A percentile compares a stretch with the other conserved stretches of the same genome.
phyloP scores from a whole-genome alignment of 148 eudicot species.

The Pharnaceum exiguum region DNA sequence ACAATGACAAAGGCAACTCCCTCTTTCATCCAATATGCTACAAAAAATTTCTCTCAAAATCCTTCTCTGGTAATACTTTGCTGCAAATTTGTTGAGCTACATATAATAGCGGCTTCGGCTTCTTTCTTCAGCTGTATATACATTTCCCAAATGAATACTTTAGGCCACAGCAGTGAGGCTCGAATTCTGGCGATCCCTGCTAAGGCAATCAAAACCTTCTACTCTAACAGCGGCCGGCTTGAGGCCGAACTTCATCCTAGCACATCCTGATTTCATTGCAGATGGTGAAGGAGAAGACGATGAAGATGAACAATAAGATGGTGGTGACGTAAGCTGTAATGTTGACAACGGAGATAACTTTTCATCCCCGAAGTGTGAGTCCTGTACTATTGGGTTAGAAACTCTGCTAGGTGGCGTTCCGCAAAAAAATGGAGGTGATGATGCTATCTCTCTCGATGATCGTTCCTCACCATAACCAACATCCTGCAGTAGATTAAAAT shows the following conservation, averaged over 20 bases:
- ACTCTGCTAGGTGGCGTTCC: constrained; percentile 57
- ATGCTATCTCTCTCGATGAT: constrained; percentile 24
- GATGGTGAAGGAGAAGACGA: constrained; percentile 38
- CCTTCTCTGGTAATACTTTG: not conserved
- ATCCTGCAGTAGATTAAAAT: constrained; percentile 32
- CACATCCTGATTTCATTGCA: constrained; percentile 36
- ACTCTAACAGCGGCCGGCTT: constrained; percentile 55
- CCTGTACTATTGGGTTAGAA: constrained; percentile 52
- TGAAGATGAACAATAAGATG: constrained; percentile 30
- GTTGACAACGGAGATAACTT: constrained; percentile 36
- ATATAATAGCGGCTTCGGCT: constrained; percentile 15
- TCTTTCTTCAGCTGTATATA: constrained; percentile 32
- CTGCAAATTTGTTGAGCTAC: constrained; percentile 17
- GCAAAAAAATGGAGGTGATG: constrained; percentile 49
- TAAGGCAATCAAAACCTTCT: constrained; percentile 62
- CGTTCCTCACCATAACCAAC: constrained; percentile 32
- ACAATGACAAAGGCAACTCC: constrained; percentile 19
- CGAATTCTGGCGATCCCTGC: constrained; percentile 48
- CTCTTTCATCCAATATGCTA: constrained; percentile 15
- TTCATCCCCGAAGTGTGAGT: constrained; percentile 34
- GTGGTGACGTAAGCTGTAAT: constrained; percentile 27
- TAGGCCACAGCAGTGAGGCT: constrained; percentile 49
- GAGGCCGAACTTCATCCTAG: constrained; percentile 44
- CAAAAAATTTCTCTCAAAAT: constrained; percentile 22
- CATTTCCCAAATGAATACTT: constrained; percentile 34